Percentiles rank a stretch among this genome's conserved stretches.
These are phyloP conservation scores for Suhomyces bribrorum DNA, from an alignment of 1,139 yeast species.

Conservation along the genomic window DNA sequence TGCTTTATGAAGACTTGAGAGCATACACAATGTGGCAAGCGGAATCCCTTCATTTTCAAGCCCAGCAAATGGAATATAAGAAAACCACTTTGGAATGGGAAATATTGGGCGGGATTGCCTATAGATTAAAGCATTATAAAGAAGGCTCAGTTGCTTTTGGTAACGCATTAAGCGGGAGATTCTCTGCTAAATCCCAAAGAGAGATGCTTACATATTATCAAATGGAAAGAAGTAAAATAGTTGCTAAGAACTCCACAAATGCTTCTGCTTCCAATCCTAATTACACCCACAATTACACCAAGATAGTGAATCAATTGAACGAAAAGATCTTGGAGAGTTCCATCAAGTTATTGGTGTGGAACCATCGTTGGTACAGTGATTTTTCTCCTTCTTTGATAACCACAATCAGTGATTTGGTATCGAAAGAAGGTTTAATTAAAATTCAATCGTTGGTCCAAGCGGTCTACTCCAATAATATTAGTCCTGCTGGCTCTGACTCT, in stretches of 20 bases:
- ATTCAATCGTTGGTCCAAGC: slow-evolving; percentile 77
- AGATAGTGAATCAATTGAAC: slow-evolving; percentile 51
- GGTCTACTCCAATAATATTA: slow-evolving; percentile 45
- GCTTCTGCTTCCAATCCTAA: slow-evolving; percentile 16
- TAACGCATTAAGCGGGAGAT: slow-evolving; percentile 72
- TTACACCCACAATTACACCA: slow-evolving; percentile 36
- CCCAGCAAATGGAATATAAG: slow-evolving; percentile 70
- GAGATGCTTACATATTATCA: slow-evolving; percentile 70
- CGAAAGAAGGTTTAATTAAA: slow-evolving; percentile 76
- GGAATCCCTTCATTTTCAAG: slow-evolving; percentile 63
- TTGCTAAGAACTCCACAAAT: slow-evolving; percentile 31
- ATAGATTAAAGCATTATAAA: slow-evolving; percentile 72
- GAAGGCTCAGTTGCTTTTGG: slow-evolving; percentile 85
- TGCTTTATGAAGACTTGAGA: slow-evolving; percentile 83
- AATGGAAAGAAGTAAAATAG: slow-evolving; percentile 43
- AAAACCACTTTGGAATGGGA: slow-evolving; percentile 95
- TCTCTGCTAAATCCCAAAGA: slow-evolving; percentile 78
- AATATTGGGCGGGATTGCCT: slow-evolving; percentile 78
- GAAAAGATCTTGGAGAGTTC: slow-evolving; percentile 67
- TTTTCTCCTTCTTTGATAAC: slow-evolving; percentile 69
- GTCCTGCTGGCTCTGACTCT: slow-evolving; percentile 21
- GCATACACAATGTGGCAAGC: slow-evolving; percentile 92
- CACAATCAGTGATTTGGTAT: slow-evolving; percentile 60
- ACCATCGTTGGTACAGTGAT: slow-evolving; percentile 95
- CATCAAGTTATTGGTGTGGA: slow-evolving; percentile 86